Percentiles rank a stretch among this genome's conserved stretches.
Conservation (phyloP, 257 asterid genomes). For the Lantana camara region DNA sequence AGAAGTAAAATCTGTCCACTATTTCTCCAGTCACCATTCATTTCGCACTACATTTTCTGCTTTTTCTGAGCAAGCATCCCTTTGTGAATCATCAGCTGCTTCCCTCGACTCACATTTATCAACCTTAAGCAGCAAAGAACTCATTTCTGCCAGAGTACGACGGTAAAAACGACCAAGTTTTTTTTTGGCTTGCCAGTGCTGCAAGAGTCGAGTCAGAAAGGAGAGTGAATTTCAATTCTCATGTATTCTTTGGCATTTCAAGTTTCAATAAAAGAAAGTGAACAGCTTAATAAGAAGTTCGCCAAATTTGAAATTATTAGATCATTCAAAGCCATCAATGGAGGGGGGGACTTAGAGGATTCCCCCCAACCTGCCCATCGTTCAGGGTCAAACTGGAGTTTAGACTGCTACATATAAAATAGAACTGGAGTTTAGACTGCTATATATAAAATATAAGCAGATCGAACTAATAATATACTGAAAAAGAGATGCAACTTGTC, state of each 20-base stretch:
- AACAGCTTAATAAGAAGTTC: neutral
- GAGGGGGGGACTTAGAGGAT: too few species aligned
- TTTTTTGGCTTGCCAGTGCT: conserved; percentile 86
- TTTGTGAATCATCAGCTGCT: conserved; percentile 39
- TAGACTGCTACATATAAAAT: too few species aligned
- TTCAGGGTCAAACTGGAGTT: neutral
- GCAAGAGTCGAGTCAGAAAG: conserved; percentile 35
- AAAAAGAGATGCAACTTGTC: conserved; percentile 18
- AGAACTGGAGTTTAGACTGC: conserved; percentile 1
- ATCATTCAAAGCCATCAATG: conserved; percentile 22
- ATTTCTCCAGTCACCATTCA: too few species aligned
- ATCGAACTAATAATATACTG: neutral
- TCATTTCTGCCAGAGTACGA: conserved; percentile 78
- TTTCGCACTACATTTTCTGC: too few species aligned
- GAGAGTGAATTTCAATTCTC: conserved; percentile 28
- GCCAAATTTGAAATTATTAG: neutral
- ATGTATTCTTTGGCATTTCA: conserved; percentile 27
- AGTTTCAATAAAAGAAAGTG: conserved; percentile 22
- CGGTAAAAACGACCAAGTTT: conserved; percentile 77
- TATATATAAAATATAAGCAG: too few species aligned
- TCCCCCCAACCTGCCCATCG: too few species aligned
- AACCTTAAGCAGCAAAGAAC: conserved; percentile 53
- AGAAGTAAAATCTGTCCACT: too few species aligned
- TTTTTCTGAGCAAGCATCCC: conserved; percentile 42
- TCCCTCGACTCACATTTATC: conserved; percentile 44